phyloP scores from a whole-genome alignment of 169 alveolate genomes.

The Pseudocohnilembus persalinus region DNA sequence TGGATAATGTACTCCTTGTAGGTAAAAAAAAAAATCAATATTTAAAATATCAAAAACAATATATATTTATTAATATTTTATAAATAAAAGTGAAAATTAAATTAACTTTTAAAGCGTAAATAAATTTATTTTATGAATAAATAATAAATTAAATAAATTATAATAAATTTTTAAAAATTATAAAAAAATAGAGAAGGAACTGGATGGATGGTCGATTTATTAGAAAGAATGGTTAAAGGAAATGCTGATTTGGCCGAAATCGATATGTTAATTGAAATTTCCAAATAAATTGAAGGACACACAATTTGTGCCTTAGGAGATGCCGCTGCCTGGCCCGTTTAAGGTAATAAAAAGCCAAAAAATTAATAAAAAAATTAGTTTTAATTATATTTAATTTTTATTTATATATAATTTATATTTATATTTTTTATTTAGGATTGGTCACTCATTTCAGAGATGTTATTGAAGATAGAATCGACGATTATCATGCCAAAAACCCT shows the following conservation, averaged over 20 bases:
- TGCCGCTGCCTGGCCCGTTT: constrained; percentile 88
- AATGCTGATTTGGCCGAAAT: constrained; percentile 81
- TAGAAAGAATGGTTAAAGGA: constrained; percentile 70
- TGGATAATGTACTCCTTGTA: constrained; percentile 84
- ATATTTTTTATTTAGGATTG: constrained; percentile 45
- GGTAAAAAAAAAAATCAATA: background rate
- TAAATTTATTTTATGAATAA: background rate
- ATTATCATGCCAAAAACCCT: constrained; percentile 68
- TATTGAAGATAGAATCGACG: constrained; percentile 78
- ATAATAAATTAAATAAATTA: background rate
- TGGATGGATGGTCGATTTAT: constrained; percentile 73
- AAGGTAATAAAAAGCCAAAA: constrained; percentile 15
- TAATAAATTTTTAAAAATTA: no score
- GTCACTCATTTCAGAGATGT: constrained; percentile 66
- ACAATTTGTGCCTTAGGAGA: constrained; percentile 84
- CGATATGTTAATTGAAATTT: constrained; percentile 58
- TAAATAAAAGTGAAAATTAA: no score
- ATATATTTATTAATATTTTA: background rate
- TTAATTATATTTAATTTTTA: no score
- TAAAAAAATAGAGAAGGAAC: constrained; percentile 66
- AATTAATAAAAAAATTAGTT: no score
- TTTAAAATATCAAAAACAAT: background rate
- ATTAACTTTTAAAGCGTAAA: no score
- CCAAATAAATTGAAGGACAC: constrained; percentile 73
- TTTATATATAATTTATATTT: background rate